These are phyloP conservation scores for Dentipellis fragilis DNA, from an alignment of 768 basidiomycete genomes.

Conservation along the genomic window DNA sequence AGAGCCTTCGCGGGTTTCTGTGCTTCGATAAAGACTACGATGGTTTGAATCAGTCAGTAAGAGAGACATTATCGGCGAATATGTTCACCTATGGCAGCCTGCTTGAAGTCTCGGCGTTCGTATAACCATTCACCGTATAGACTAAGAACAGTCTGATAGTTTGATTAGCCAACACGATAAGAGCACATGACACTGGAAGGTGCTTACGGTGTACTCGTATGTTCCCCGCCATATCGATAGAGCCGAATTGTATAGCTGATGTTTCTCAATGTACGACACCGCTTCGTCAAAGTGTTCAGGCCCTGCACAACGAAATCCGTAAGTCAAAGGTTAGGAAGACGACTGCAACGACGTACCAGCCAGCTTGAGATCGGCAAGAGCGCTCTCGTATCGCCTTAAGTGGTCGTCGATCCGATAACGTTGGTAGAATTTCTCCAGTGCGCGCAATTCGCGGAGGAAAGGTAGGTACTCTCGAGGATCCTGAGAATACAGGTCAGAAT, in stretches of 20 bases:
- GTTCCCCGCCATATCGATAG: conserved; percentile 65
- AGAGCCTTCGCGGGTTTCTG: conserved; percentile 60
- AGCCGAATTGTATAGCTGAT: conserved; percentile 68
- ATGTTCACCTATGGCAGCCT: conserved; percentile 68
- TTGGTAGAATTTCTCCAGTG: conserved; percentile 74
- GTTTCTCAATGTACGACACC: conserved; percentile 63
- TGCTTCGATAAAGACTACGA: conserved; percentile 66
- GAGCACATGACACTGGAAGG: not conserved
- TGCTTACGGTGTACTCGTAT: conserved; percentile 49
- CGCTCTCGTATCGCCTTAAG: conserved; percentile 64
- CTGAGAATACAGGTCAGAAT: conserved; percentile 31
- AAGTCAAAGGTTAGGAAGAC: not conserved
- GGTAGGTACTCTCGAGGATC: conserved; percentile 97
- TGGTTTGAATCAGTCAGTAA: not conserved
- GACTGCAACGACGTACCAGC: conserved; percentile 38
- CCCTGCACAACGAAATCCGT: conserved; percentile 30
- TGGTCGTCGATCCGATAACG: conserved; percentile 90
- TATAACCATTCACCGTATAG: conserved; percentile 84
- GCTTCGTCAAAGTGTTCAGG: conserved; percentile 70
- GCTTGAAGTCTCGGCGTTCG: conserved; percentile 71
- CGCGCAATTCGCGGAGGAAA: conserved; percentile 83
- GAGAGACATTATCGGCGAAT: too few species aligned
- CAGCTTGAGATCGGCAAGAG: conserved; percentile 60
- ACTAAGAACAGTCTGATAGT: conserved; percentile 48
- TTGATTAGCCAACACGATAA: not conserved